Conservation (phyloP, 345 rosid genomes). For the Theobroma cacao region DNA sequence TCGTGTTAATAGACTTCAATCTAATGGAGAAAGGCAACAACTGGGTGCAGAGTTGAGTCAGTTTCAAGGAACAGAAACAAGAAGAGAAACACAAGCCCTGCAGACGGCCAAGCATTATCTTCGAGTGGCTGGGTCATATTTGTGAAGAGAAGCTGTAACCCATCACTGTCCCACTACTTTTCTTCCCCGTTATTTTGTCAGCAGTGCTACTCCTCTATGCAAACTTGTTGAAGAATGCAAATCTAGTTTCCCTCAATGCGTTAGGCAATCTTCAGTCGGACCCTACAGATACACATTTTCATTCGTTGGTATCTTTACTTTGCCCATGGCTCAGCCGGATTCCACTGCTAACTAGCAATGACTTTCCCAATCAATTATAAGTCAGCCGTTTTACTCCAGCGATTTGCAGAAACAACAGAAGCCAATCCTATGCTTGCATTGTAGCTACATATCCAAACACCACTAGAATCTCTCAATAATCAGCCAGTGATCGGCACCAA, state of each 20-base stretch:
- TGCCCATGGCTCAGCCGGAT: neutral
- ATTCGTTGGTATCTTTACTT: neutral
- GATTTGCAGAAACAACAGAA: neutral
- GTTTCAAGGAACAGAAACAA: no score
- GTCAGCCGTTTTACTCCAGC: neutral
- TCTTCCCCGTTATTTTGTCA: no score
- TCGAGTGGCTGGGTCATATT: neutral
- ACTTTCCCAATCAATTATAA: neutral
- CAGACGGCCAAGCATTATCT: neutral
- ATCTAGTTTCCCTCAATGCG: neutral
- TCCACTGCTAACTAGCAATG: neutral
- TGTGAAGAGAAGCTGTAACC: neutral
- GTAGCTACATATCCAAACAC: neutral
- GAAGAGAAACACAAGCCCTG: neutral
- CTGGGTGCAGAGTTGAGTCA: no score
- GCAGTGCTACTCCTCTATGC: neutral
- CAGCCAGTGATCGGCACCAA: neutral
- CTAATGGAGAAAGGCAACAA: no score
- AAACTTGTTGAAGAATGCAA: neutral
- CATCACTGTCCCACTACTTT: no score
- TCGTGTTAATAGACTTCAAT: no score
- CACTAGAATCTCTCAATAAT: neutral
- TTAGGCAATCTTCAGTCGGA: neutral
- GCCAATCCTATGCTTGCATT: neutral
- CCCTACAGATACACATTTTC: neutral